phyloP scores from a whole-genome alignment of 1,284 basidiomycete genomes.

The Malassezia arunalokei region DNA sequence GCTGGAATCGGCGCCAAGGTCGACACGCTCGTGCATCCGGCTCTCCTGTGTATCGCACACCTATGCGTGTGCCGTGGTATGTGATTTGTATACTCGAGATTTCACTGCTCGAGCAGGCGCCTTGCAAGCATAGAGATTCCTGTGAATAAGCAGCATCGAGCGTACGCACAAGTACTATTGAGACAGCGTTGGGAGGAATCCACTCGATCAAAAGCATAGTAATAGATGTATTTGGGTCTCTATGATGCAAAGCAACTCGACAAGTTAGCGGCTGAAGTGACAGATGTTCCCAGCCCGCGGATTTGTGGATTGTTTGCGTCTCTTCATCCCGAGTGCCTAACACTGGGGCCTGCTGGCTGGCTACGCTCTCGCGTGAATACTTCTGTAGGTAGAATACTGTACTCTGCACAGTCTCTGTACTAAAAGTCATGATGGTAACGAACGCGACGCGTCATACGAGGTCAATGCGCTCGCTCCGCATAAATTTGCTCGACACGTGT shows the following conservation, averaged over 20 bases:
- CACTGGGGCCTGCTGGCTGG: not conserved
- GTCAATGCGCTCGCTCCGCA: too few species aligned
- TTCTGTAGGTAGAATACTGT: not conserved
- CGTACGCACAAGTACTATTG: too few species aligned
- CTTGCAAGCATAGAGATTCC: not conserved
- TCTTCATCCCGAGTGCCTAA: not conserved
- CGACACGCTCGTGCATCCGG: not conserved
- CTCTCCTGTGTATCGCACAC: slow-evolving; percentile 1
- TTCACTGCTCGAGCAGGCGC: not conserved
- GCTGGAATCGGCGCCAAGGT: slow-evolving; percentile 4
- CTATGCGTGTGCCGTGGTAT: slow-evolving; percentile 5
- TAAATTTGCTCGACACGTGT: too few species aligned
- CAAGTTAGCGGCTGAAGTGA: slow-evolving; percentile 9
- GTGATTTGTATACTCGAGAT: not conserved
- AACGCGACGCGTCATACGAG: too few species aligned
- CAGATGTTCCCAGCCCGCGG: slow-evolving; percentile 10
- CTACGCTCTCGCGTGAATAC: not conserved
- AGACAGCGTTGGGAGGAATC: too few species aligned
- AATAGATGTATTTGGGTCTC: too few species aligned
- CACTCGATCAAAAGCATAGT: too few species aligned
- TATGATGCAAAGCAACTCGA: not conserved
- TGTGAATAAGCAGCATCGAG: too few species aligned
- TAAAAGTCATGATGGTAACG: not conserved
- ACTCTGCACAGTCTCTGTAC: not conserved
- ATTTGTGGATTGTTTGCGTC: not conserved